Percentiles rank a stretch among this genome's conserved stretches.
Conservation (phyloP, 2,329 filamentous ascomycete species). For the Botrytis squamosa region DNA sequence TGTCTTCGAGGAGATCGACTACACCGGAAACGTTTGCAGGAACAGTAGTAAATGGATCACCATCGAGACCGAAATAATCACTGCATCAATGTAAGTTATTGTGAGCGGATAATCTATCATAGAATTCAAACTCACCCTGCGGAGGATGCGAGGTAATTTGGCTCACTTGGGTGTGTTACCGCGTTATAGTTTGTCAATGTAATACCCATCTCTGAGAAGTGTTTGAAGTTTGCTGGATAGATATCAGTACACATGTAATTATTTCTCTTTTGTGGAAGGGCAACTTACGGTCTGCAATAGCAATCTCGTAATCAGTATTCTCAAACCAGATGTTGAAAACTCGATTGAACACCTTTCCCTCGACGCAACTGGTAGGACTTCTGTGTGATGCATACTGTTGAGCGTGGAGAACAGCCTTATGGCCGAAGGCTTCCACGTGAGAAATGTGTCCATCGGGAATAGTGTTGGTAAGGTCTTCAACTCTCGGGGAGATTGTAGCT, state of each 20-base stretch:
- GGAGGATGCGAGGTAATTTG: slow-evolving; percentile 70
- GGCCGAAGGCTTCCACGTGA: slow-evolving; percentile 49
- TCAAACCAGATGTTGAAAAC: slow-evolving; percentile 72
- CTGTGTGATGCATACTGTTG: slow-evolving; percentile 59
- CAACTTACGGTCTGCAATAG: slow-evolving; percentile 58
- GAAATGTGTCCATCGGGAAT: not conserved
- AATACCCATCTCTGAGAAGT: slow-evolving; percentile 61
- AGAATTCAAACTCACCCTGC: slow-evolving; percentile 47
- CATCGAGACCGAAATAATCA: slow-evolving; percentile 66
- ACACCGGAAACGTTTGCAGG: slow-evolving; percentile 63
- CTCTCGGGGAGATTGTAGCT: not conserved
- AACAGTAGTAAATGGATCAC: slow-evolving; percentile 62
- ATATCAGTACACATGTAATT: slow-evolving; percentile 35
- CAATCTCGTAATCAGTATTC: slow-evolving; percentile 69
- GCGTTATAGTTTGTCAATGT: slow-evolving; percentile 58
- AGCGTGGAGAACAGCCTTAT: slow-evolving; percentile 52
- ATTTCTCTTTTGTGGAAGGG: not conserved
- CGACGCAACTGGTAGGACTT: slow-evolving; percentile 61
- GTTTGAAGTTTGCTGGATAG: slow-evolving; percentile 51
- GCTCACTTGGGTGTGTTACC: slow-evolving; percentile 70
- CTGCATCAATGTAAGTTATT: slow-evolving; percentile 15
- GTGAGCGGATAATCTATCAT: not conserved
- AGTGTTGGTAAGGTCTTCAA: not conserved
- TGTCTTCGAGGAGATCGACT: slow-evolving; percentile 66
- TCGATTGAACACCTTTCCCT: slow-evolving; percentile 74